Evolutionary conservation across 768 basidiomycete genomes (phyloP).

Genomic region (Pulveroboletus sp.): DNA sequence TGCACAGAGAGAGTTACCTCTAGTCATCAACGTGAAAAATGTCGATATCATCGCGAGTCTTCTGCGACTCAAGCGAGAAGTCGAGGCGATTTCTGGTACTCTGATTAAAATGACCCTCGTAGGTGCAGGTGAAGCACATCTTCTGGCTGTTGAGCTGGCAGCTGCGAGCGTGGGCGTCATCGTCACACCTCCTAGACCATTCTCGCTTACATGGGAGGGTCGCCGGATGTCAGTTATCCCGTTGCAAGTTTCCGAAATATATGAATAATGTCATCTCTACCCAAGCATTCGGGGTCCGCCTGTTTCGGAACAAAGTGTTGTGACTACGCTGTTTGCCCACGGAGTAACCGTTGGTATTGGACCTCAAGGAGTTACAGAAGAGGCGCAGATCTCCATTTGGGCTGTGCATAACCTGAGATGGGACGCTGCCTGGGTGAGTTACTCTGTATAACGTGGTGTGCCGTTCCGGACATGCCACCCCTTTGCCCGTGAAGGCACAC

Average conservation of each 20-base stretch:
- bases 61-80: constrained; percentile 53
- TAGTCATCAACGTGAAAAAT: constrained; percentile 64
- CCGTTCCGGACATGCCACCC: not conserved
- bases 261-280: not conserved
- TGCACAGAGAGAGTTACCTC: constrained; percentile 49
- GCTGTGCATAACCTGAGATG: constrained; percentile 85
- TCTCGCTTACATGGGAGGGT: constrained; percentile 62
- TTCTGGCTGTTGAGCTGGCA: constrained; percentile 43
- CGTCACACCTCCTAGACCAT: constrained; percentile 57
- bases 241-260: not conserved
- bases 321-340: constrained; percentile 53
- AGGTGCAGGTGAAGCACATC: constrained; percentile 53
- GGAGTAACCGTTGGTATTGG: constrained; percentile 66
- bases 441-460: constrained; percentile 16
- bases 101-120: constrained; percentile 45
- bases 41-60: constrained; percentile 76
- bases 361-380: constrained; percentile 39
- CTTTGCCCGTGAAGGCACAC: constrained; percentile 23
- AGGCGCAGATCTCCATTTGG: constrained; percentile 67
- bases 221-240: constrained; percentile 49
- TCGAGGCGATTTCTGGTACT: constrained; percentile 34
- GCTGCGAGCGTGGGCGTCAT: constrained; percentile 66
- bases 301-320: constrained; percentile 57
- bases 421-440: constrained; percentile 93
- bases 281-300: constrained; percentile 66